Percentiles rank a stretch among this genome's conserved stretches.
Evolutionary conservation across 1,139 yeast genomes (phyloP).

Genomic region (Oligophagozyma castellii): DNA sequence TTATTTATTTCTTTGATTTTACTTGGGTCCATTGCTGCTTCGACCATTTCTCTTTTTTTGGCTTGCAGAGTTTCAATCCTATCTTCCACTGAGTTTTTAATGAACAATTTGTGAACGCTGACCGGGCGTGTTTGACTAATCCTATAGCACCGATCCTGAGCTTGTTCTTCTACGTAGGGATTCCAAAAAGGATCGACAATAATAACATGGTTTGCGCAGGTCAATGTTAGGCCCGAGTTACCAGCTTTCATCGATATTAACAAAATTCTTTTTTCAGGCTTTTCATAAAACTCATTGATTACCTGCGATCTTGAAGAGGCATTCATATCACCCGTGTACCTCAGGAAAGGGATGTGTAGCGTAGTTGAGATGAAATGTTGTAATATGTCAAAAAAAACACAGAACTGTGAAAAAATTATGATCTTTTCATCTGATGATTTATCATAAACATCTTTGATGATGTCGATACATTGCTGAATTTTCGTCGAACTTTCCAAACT

Average conservation of each 20-base stretch:
- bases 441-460: slow-evolving; percentile 31
- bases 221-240: slow-evolving; percentile 80
- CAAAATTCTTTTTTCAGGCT: slow-evolving; percentile 38
- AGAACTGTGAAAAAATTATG: slow-evolving; percentile 76
- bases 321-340: slow-evolving; percentile 77
- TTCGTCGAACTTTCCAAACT: slow-evolving; percentile 38
- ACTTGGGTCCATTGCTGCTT: slow-evolving; percentile 68
- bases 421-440: slow-evolving; percentile 44
- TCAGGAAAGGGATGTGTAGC: slow-evolving; percentile 35
- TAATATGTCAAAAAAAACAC: slow-evolving; percentile 60
- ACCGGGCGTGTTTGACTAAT: slow-evolving; percentile 78
- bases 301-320: slow-evolving; percentile 48
- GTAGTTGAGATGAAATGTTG: slow-evolving; percentile 37
- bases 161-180: slow-evolving; percentile 92
- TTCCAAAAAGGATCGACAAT: slow-evolving; percentile 95
- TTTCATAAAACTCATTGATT: slow-evolving; percentile 50
- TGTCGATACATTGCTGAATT: slow-evolving; percentile 34
- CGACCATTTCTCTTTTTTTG: slow-evolving; percentile 60
- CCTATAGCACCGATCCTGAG: slow-evolving; percentile 89
- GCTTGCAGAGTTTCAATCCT: slow-evolving; percentile 69
- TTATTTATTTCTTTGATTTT: slow-evolving; percentile 52
- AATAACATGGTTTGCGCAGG: slow-evolving; percentile 86
- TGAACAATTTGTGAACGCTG: slow-evolving; percentile 54
- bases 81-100: slow-evolving; percentile 65
- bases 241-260: slow-evolving; percentile 80